Base-by-base conservation (phyloP, 2,329 filamentous ascomycete species). In the Neocatenulostroma microsporum region DNA sequence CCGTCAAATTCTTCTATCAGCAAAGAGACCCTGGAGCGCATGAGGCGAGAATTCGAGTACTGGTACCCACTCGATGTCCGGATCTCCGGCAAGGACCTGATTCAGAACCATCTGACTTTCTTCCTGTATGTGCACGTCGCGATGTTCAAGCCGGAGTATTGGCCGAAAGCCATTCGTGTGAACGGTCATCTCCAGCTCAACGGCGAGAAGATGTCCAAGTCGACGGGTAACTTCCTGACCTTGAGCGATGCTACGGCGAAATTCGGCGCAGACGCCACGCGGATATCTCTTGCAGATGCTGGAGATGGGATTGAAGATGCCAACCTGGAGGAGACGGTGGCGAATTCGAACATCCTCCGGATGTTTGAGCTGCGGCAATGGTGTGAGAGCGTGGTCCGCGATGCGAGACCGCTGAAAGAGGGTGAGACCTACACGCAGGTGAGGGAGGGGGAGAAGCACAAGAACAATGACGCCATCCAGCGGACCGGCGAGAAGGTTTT, bases 131-230 rank as follows among this genome's bases (percentile, higher is more conserved):
- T 89, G 50, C 91, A 96, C 62, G 63, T 91, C 47, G 91, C 91
- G 9, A 73, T 98, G 28, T 96, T 95, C 72, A 76, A 80, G 10
- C 75, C 76, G 41, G 77, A 89, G 61, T 93, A 87, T 69, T 95
- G 89, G 87, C 91, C 91, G 9, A 75, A 74, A 34, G 80, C 80
- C 45, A 74, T 96, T 48, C 82, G 91, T 47, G 80, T 84, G 45
- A 98, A 98, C 57, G 91, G 91, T 2, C 89, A 96, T 65, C 67
- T 96, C 54, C 78, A 94, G 62, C 72, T 98, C 47, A 98, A 98
- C 60, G 89, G 89, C 33, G 85, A 94, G 60, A 98, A 98, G 75
- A 98, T 98, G 91, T 83, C 80, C 61, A 98, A 98, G 70, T 89
- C 82, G 36, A 95, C 88, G 0, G 91, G 91, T 44, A 98, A 96